phyloP scores from a whole-genome alignment of 169 alveolate species.

The Toxoplasma gondii region DNA sequence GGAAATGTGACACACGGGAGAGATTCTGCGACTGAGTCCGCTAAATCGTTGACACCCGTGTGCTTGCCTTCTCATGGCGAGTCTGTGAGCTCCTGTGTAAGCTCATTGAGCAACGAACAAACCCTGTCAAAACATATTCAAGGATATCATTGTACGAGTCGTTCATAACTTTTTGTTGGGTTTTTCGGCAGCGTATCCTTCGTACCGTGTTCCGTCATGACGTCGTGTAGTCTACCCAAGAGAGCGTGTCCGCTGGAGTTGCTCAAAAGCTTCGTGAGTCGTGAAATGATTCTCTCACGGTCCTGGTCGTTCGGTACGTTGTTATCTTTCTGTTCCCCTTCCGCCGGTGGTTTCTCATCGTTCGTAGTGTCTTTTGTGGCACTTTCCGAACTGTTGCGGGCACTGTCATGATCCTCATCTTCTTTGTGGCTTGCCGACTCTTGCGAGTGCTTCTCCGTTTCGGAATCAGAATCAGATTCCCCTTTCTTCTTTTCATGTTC shows the following conservation, averaged over 20 bases:
- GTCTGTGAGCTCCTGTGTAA: too few relatives aligned
- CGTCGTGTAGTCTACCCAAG: not conserved
- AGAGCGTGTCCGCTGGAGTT: not conserved
- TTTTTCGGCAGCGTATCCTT: too few relatives aligned
- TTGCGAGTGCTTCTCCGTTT: too few relatives aligned
- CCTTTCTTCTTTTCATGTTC: not conserved
- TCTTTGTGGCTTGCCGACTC: not conserved
- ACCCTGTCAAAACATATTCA: too few relatives aligned
- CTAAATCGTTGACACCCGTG: too few relatives aligned
- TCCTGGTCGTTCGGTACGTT: not conserved
- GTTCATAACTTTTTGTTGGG: too few relatives aligned
- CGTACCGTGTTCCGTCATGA: conserved; percentile 18
- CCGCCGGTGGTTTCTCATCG: not conserved
- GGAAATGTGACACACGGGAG: too few relatives aligned
- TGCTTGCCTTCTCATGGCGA: too few relatives aligned
- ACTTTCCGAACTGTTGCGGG: too few relatives aligned
- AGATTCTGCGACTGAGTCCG: too few relatives aligned
- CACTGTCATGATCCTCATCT: not conserved
- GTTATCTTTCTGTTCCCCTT: not conserved
- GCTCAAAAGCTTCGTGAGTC: not conserved
- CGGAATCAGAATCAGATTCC: not conserved
- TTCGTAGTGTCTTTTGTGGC: not conserved
- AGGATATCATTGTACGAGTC: too few relatives aligned
- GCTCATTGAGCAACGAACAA: too few relatives aligned
- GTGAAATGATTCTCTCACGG: not conserved